Base-by-base conservation (phyloP, 345 rosid genomes). In the Camelina neglecta region DNA sequence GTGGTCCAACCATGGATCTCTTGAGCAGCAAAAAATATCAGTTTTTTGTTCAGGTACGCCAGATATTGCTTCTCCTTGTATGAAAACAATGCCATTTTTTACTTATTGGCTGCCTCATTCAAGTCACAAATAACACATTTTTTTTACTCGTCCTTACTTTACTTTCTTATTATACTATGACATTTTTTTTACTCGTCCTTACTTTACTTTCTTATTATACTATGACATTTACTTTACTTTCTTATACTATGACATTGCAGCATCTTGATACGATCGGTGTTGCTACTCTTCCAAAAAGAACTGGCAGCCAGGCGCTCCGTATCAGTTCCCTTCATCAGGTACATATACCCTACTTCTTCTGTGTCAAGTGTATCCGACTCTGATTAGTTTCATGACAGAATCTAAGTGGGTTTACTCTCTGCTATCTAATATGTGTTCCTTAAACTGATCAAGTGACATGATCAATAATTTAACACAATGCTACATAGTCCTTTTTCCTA, bases 291-390 rank as follows among this genome's bases (percentile, higher is more conserved):
- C 97, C 92, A 64, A 94, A 90, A 80, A 81, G 98, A 68, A 92
- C 84, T 73, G 84, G 80, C 84, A 88, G 85, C 75, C 96, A 92
- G 85, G 84, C 87, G 21, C 90, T 92, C 54, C 95, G 97, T 73
- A 87, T 89, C 78, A 92, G 96, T 84, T 94, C 98, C 53, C 93
- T 94, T 72, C 98, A 94, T 85, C 97, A 94, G 98, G 98, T 93
- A 72, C 68, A 55, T 56, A 62, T 18, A 23, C 65, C 26, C 60
- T 56, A 55, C 42, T 42, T 57, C 29, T 74, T 33, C 8, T 31
- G 31, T 35, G 42, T 39, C 51, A 54, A 41, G 55, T 53, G 65
- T 56, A 26, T 60, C 36, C 24, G 7, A 50, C 51, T 55, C 65
- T 53, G 42, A 42, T 56, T 61, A 54, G 11, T 57, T 74, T 16